Evolutionary conservation across 1,139 yeast species (phyloP).

Genomic region (Pichia sp.): DNA sequence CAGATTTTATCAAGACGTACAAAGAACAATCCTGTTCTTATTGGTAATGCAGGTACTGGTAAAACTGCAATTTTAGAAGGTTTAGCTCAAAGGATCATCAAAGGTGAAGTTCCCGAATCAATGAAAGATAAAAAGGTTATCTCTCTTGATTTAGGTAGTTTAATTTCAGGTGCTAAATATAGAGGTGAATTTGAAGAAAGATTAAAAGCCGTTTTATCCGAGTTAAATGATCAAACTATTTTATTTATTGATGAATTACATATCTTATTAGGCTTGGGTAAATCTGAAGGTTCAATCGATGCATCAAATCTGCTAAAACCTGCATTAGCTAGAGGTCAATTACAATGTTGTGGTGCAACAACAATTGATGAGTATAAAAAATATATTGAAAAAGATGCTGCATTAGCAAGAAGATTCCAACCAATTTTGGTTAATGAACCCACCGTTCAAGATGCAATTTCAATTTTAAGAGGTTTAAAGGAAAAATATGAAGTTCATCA

Average conservation of each 20-base stretch:
- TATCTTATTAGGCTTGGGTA: slow-evolving; percentile 84
- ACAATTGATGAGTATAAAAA: slow-evolving; percentile 93
- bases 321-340: slow-evolving; percentile 85
- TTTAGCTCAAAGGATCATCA: slow-evolving; percentile 82
- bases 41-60: slow-evolving; percentile 97
- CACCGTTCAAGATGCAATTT: slow-evolving; percentile 84
- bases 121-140: slow-evolving; percentile 80
- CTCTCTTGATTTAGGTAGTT: slow-evolving; percentile 79
- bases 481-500: slow-evolving; percentile 96
- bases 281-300: slow-evolving; percentile 92
- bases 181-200: slow-evolving; percentile 96
- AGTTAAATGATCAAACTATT: slow-evolving; percentile 74
- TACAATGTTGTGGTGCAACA: slow-evolving; percentile 96
- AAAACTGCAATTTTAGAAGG: slow-evolving; percentile 97
- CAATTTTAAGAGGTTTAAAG: slow-evolving; percentile 86
- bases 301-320: slow-evolving; percentile 93
- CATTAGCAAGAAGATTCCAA: slow-evolving; percentile 92
- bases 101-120: slow-evolving; percentile 91
- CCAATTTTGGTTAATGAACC: slow-evolving; percentile 87
- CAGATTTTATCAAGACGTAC: slow-evolving; percentile 89
- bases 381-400: slow-evolving; percentile 92
- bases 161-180: slow-evolving; percentile 90
- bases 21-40: slow-evolving; percentile 87
- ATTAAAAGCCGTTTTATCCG: slow-evolving; percentile 74
- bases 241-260: slow-evolving; percentile 92